Base-by-base conservation (phyloP, 495 filamentous ascomycete species). In the Podospora didyma region DNA sequence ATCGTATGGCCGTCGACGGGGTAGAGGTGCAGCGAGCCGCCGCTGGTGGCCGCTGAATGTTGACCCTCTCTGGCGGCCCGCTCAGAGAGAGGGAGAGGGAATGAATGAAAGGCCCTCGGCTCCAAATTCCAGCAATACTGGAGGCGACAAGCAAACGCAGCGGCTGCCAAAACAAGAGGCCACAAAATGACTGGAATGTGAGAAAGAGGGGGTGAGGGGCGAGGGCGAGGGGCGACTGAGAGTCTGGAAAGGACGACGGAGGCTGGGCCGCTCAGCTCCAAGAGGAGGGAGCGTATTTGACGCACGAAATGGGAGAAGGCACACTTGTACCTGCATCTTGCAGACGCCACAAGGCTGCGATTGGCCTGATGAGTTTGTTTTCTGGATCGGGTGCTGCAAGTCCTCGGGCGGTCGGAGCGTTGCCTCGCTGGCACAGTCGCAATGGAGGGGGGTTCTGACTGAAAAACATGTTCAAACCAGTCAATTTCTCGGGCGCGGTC, bases 261-360 rank as follows among this genome's bases (percentile, higher is more conserved):
- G 1, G 39, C 39, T 17, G n/a, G 39, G 39, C 39, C 39, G n/a
- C 1, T 14, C 14, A 17, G 39, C 12, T 5, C 39, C 39, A 42
- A 17, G 39, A 14, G n/a, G n/a, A 16, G 14, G 39, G n/a, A n/a
- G n/a, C n/a, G 14, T 16, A 7, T 5, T 17, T 14, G 12, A 16
- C 39, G 14, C 12, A 16, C 14, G 39, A 17, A 14, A 14, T 41
- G 37, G 37, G 37, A 14, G n/a, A 14, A 17, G 41, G 17, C n/a
- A 24, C 7, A n/a, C 22, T 48, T 53, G 56, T 58, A 53, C 51
- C 57, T 59, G 57, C 57, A 41, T 54, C 57, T 54, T 59, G 57
- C 57, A 59, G 57, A 46, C 31, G 45, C 39, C 46, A 45, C 46
- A 3, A 14, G 17, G 17, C 6, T 3, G 7, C 53, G 46, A 59